A percentile compares a stretch with the other conserved stretches of the same genome.
These are phyloP conservation scores for Thermothelomyces thermophilus DNA, from an alignment of 2,329 filamentous ascomycete species.

Conservation along the genomic window DNA sequence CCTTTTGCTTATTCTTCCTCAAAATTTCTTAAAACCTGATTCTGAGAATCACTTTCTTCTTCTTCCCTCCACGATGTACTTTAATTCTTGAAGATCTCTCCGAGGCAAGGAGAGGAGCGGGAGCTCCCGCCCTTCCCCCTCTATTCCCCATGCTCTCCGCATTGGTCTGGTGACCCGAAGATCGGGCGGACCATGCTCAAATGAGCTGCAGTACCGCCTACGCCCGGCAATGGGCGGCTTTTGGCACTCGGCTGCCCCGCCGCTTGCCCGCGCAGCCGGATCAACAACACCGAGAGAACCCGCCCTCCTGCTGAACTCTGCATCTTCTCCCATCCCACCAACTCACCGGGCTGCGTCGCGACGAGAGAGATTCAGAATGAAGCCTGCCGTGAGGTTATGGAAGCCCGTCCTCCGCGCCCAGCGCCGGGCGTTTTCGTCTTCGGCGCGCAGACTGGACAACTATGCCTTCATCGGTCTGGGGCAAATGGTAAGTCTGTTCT, in stretches of 20 bases:
- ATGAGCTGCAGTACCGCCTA: conserved; percentile 14
- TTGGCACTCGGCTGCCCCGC: conserved; percentile 20
- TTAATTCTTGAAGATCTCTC: neutral
- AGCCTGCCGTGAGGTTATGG: conserved; percentile 21
- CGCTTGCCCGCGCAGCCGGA: conserved; percentile 15
- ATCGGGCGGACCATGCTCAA: conserved; percentile 10
- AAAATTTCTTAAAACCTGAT: neutral
- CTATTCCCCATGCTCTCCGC: neutral
- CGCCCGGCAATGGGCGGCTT: conserved; percentile 34
- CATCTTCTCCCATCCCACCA: neutral
- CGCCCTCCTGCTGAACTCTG: neutral
- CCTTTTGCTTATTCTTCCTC: neutral
- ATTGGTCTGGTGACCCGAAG: conserved; percentile 11
- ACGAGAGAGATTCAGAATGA: conserved; percentile 20
- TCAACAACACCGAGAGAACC: conserved; percentile 3
- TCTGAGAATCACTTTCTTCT: too few species aligned
- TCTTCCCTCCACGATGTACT: neutral
- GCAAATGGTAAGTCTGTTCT: conserved; percentile 46
- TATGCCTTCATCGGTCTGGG: conserved; percentile 56
- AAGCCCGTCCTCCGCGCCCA: conserved; percentile 28
- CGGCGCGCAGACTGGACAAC: conserved; percentile 41
- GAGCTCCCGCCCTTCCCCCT: conserved; percentile 2
- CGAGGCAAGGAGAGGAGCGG: neutral
- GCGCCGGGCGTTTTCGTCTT: conserved; percentile 45
- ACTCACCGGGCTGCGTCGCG: neutral